phyloP scores from a whole-genome alignment of 106 monocot genomes.

The Phalaenopsis equestris region DNA sequence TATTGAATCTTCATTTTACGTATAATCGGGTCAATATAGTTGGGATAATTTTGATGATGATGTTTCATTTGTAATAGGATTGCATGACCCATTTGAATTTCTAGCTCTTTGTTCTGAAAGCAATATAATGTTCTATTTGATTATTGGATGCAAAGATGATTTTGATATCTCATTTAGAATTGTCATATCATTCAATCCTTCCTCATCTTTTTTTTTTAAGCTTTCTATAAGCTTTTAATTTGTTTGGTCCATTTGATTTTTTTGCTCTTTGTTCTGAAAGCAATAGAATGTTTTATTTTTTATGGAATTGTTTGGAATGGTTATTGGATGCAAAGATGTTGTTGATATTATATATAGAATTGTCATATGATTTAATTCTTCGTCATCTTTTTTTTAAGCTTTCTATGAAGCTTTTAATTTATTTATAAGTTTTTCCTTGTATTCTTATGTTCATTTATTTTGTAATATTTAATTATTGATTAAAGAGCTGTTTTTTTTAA shows the following conservation, averaged over 20 bases:
- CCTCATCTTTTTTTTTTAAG: background rate
- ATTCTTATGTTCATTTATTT: background rate
- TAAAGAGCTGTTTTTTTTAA: background rate
- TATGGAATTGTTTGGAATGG: background rate
- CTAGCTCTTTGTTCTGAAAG: background rate
- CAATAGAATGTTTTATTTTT: background rate
- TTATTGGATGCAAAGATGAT: background rate
- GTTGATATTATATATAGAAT: background rate
- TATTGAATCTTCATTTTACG: background rate
- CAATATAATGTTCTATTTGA: background rate
- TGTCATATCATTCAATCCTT: background rate
- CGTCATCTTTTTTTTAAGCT: background rate
- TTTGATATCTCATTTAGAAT: background rate
- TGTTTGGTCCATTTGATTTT: background rate
- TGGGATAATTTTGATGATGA: background rate
- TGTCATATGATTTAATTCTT: background rate
- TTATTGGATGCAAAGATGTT: background rate
- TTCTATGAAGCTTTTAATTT: background rate
- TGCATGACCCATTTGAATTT: background rate
- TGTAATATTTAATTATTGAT: background rate
- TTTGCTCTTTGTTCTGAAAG: background rate
- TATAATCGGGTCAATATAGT: background rate
- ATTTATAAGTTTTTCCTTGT: background rate
- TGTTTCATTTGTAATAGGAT: background rate
- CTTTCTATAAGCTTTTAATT: background rate